These are phyloP conservation scores for Nicotiana knightiana DNA, from an alignment of 257 asterid genomes.

Conservation along the genomic window DNA sequence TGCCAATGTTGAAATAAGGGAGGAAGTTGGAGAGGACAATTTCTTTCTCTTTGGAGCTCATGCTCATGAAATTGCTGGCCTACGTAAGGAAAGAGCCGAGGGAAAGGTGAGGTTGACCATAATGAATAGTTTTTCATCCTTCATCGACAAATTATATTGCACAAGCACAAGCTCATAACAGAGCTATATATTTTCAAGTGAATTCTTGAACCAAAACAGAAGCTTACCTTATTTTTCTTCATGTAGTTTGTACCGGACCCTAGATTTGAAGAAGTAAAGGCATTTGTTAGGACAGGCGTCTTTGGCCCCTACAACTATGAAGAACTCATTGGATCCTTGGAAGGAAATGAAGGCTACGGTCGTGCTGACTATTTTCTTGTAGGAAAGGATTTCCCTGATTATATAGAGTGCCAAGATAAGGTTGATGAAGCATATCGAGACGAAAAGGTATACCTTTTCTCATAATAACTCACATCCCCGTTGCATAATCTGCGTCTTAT, in stretches of 20 bases:
- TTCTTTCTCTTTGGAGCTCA: conserved; percentile 82
- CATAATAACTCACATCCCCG: neutral
- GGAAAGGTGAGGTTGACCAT: conserved; percentile 47
- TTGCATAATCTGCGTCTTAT: neutral
- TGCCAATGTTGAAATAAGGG: conserved; percentile 80
- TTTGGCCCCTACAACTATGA: conserved; percentile 57
- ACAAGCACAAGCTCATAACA: neutral
- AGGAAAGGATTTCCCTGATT: conserved; percentile 85
- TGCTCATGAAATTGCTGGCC: conserved; percentile 79
- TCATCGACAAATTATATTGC: neutral
- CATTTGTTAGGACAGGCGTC: conserved; percentile 59
- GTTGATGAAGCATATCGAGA: conserved; percentile 73
- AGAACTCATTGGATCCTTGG: conserved; percentile 65
- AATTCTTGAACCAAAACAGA: neutral
- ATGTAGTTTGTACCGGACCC: conserved; percentile 62
- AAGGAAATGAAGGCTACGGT: conserved; percentile 84
- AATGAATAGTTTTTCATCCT: neutral
- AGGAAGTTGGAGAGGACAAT: conserved; percentile 84
- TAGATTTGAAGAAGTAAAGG: conserved; percentile 66
- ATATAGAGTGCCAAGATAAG: conserved; percentile 80
- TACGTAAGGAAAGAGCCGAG: conserved; percentile 71
- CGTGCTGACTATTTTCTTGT: conserved; percentile 83
- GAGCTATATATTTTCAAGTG: neutral
- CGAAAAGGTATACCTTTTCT: conserved; percentile 38
- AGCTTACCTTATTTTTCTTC: neutral